Evolutionary conservation across 768 basidiomycete genomes (phyloP), one percentile per base, ranked within the genome.

Genomic region (Megacollybia marginata): DNA sequence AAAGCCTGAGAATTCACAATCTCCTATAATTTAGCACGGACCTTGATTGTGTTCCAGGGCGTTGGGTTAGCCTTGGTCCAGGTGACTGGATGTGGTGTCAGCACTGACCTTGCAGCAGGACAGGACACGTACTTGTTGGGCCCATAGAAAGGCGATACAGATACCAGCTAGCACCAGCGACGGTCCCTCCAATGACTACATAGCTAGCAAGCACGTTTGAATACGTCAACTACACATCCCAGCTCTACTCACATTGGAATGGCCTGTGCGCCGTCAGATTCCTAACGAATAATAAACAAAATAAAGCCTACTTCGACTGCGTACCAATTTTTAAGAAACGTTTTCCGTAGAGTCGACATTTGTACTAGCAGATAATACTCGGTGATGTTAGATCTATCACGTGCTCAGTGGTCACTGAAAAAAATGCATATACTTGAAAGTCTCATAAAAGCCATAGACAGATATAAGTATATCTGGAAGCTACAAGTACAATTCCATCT

Each of bases 1-100:
- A 50, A 79, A 75, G 68, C 89, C 88, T 88, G 88, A 93, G n/a
- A 92, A 92, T 18, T 82, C 83, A 33, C 90, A 90, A 74, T 94
- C 93, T 28, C 23, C 23, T 3, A 6, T 28, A 28, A 28, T 2
- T 28, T 28, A 28, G 23, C 23, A 28, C 23, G 6, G 6, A 28
- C 23, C 23, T 28, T 28, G 23, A 28, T 28, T 3, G 23, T 64
- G 42, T 77, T 57, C 77, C 78, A 49, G 76, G 75, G 76, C 78
- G 78, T 54, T 76, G 60, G 46, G 51, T 52, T 28, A 50, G 31
- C 46, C 35, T 19, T 33, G 43, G 18, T 35, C 33, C 36, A 36
- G 38, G 15, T 38, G 46, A 9, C 23, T 28, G 23, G 23, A 28
- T 6, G 23, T 28, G 23, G 23, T 28, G 23, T 28, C 23, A 28